A percentile compares a stretch with the other conserved stretches of the same genome.
These are phyloP conservation scores for Apiotrichum veenhuisii DNA, from an alignment of 1,284 basidiomycete species.

Conservation along the genomic window DNA sequence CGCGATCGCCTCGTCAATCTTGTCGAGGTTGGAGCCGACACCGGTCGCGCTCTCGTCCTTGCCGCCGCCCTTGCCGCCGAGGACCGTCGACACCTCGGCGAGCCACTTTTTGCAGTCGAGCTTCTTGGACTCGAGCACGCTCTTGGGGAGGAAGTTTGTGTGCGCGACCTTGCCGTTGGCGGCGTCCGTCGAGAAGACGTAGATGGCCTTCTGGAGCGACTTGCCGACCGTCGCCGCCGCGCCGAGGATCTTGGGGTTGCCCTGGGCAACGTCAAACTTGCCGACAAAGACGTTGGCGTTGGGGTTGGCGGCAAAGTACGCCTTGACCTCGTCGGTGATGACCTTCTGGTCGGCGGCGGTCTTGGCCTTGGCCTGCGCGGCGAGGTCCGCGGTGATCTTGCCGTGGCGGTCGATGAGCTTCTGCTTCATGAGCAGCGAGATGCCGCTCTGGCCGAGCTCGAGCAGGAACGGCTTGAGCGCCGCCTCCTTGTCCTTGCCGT, in stretches of 20 bases:
- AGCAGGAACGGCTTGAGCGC: constrained; percentile 77
- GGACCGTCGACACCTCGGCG: constrained; percentile 64
- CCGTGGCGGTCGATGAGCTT: constrained; percentile 72
- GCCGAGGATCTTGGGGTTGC: constrained; percentile 64
- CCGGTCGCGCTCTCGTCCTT: constrained; percentile 87
- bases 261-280: constrained; percentile 59
- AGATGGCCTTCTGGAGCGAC: constrained; percentile 76
- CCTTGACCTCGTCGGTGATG: constrained; percentile 63
- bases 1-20: constrained; percentile 66
- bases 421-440: constrained; percentile 78
- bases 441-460: constrained; percentile 86
- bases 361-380: constrained; percentile 78
- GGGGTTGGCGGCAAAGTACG: constrained; percentile 73
- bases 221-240: constrained; percentile 67
- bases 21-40: constrained; percentile 65
- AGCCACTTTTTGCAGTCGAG: constrained; percentile 83
- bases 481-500: constrained; percentile 78
- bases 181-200: constrained; percentile 76
- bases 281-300: constrained; percentile 67
- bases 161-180: constrained; percentile 76
- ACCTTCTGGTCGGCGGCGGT: constrained; percentile 74
- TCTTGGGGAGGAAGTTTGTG: constrained; percentile 78
- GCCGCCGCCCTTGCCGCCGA: constrained; percentile 92
- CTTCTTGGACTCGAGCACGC: constrained; percentile 53
- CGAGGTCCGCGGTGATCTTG: constrained; percentile 72